Conservation (phyloP, 768 basidiomycete species). For the Collybia nuda region DNA sequence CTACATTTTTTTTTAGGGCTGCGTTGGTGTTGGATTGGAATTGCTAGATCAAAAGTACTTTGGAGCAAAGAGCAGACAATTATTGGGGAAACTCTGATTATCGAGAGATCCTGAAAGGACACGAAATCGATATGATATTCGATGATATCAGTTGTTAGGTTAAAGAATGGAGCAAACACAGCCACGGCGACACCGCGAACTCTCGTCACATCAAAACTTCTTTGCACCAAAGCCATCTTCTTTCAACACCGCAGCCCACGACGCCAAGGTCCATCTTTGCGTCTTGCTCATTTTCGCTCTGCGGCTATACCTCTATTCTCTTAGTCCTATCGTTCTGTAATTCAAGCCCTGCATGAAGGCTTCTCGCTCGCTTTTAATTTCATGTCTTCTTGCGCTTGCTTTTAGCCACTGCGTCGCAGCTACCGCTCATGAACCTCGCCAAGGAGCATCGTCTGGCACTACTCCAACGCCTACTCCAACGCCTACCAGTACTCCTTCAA, state of each 20-base stretch:
- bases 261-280: neutral
- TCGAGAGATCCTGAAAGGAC: too few relatives aligned
- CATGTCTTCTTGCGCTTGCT: slow-evolving; percentile 24
- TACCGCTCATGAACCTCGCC: slow-evolving; percentile 11
- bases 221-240: slow-evolving; percentile 2
- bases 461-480: neutral
- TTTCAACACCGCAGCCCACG: neutral
- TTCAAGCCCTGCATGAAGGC: slow-evolving; percentile 21
- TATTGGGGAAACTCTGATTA: too few relatives aligned
- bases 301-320: neutral
- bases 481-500: too few relatives aligned
- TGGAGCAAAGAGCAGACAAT: too few relatives aligned
- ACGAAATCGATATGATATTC: too few relatives aligned
- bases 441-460: slow-evolving; percentile 3
- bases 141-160: slow-evolving; percentile 1
- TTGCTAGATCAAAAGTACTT: too few relatives aligned
- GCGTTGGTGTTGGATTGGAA: too few relatives aligned
- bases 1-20: too few relatives aligned
- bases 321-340: neutral
- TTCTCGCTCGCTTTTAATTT: slow-evolving; percentile 20
- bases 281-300: neutral
- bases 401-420: slow-evolving; percentile 16
- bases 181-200: neutral
- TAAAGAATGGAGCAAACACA: slow-evolving; percentile 1
- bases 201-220: neutral